Evolutionary conservation across 352 stramenopile genomes (phyloP), one percentile per base, ranked within the genome.

Genomic region (Thraustotheca clavata): DNA sequence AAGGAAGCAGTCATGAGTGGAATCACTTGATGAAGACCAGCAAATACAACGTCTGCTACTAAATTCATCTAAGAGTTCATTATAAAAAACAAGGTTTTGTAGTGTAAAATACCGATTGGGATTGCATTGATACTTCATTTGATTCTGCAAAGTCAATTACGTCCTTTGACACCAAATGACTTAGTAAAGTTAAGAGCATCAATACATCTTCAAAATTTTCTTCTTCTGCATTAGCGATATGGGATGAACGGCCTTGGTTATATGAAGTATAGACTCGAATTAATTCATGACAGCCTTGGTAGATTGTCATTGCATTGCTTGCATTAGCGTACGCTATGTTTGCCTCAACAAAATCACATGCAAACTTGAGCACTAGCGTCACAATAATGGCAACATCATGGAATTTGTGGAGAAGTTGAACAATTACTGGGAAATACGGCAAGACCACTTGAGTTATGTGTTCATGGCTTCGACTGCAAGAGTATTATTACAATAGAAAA

Each of bases 1-100:
- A 96, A 68, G 59, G 85, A 76, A 55, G 95, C 82, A 6, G 88
- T 95, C 86, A 96, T 96, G 26, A 96, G 77, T 18, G 88, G 87
- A 38, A 96, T 87, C 32, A 96, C 80, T 49, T 89, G 80, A 26
- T 83, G 85, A 26, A 96, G 65, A 0, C 87, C 88, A 2, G 85
- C 83, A 69, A 96, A 96, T 0, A 96, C 88, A 0, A 96, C 87
- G 24, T 96, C 86, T 3, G 86, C 79, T 11, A 95, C 85, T 29
- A 90, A 73, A 46, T 73, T 77, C 34, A 77, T 83, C 29, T 80
- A 80, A 14, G 16, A 27, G 12, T n/a, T n/a, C n/a, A n/a, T n/a
- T n/a, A n/a, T n/a, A n/a, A n/a, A n/a, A n/a, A n/a, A n/a, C n/a
- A n/a, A n/a, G n/a, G n/a, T n/a, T n/a, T n/a, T n/a, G n/a, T n/a